phyloP scores from a whole-genome alignment of 495 filamentous ascomycete species.

The Penicillium subrubescens region DNA sequence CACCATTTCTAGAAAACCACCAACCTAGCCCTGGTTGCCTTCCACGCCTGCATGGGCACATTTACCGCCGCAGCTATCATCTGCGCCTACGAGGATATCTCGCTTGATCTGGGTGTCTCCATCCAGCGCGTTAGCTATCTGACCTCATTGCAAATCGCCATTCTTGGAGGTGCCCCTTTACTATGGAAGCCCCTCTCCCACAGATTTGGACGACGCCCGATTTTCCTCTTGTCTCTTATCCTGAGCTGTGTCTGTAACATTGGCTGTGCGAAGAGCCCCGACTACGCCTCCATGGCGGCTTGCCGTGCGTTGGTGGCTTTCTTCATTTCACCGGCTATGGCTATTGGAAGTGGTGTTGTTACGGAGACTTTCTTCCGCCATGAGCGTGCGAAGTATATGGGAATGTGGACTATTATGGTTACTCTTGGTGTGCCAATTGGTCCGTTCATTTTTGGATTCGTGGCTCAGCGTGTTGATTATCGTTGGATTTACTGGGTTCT shows the following conservation, averaged over 20 bases:
- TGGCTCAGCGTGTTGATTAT: slow-evolving; percentile 46
- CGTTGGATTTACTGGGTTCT: slow-evolving; percentile 47
- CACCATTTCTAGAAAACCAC: slow-evolving; percentile 44
- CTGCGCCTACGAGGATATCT: slow-evolving; percentile 51
- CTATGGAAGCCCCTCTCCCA: slow-evolving; percentile 59
- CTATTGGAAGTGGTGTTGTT: slow-evolving; percentile 56
- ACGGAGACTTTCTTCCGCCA: slow-evolving; percentile 55
- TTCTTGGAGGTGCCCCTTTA: slow-evolving; percentile 53
- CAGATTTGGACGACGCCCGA: slow-evolving; percentile 53
- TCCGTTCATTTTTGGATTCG: slow-evolving; percentile 54
- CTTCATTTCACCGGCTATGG: slow-evolving; percentile 56
- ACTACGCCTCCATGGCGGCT: slow-evolving; percentile 46
- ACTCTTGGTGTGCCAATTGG: slow-evolving; percentile 56
- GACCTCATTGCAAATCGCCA: slow-evolving; percentile 53
- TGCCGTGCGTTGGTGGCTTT: slow-evolving; percentile 54
- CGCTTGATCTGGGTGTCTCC: slow-evolving; percentile 44
- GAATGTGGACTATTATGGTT: slow-evolving; percentile 56
- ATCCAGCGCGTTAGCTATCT: slow-evolving; percentile 52
- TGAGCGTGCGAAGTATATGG: slow-evolving; percentile 54
- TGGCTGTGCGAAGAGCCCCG: slow-evolving; percentile 45
- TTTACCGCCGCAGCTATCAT: slow-evolving; percentile 58
- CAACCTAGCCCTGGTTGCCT: slow-evolving; percentile 56
- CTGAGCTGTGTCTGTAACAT: slow-evolving; percentile 48
- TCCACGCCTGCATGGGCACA: slow-evolving; percentile 60
- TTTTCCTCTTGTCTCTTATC: slow-evolving; percentile 52